Evolutionary conservation across 2,329 filamentous ascomycete species (phyloP).

Genomic region (Didymella sp.): DNA sequence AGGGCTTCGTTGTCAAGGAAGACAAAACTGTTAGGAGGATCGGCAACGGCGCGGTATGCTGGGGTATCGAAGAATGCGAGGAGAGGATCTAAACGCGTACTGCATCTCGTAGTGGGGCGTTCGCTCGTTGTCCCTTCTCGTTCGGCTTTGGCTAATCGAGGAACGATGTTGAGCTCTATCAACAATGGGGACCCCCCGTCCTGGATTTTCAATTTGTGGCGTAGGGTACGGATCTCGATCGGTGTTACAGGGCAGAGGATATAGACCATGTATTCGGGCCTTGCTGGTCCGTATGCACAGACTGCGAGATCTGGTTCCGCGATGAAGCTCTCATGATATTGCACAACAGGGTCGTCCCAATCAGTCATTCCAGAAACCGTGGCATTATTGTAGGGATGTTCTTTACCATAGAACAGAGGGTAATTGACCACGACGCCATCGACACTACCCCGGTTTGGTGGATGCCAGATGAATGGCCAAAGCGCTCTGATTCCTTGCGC

Average conservation of each 20-base stretch:
- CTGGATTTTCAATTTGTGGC: not conserved
- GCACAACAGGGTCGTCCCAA: not conserved
- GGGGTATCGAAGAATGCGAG: not conserved
- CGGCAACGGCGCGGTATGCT: conserved; percentile 1
- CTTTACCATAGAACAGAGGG: not conserved
- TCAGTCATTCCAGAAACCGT: not conserved
- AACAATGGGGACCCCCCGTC: not conserved
- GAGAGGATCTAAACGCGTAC: not conserved
- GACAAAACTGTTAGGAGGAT: not conserved
- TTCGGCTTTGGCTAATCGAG: not conserved
- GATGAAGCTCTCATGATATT: not conserved
- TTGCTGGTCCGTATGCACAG: not conserved
- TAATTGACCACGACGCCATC: conserved; percentile 1
- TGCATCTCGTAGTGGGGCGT: not conserved
- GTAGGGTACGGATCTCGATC: not conserved
- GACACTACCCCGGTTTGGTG: not conserved
- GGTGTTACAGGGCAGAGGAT: not conserved
- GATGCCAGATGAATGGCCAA: conserved; percentile 4
- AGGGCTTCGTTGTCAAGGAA: conserved; percentile 6
- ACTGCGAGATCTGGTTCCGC: not conserved
- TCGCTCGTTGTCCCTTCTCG: no score
- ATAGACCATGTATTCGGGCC: not conserved
- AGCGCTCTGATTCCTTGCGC: not conserved
- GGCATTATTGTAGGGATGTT: not conserved
- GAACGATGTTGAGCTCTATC: not conserved